phyloP scores from a whole-genome alignment of 2,329 filamentous ascomycete genomes.

The Chalaropsis ovoidea region DNA sequence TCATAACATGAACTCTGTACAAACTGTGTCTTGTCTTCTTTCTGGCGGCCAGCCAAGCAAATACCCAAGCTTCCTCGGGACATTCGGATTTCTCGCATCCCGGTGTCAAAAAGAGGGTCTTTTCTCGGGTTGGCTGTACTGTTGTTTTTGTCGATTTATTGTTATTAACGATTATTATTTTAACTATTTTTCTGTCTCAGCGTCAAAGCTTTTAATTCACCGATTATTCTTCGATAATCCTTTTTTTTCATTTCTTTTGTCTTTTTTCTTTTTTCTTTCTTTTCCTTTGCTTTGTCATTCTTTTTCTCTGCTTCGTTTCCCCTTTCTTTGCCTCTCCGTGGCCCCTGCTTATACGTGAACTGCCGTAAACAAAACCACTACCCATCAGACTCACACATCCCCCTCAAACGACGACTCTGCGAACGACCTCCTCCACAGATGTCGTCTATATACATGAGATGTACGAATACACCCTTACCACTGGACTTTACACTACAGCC shows the following conservation, averaged over 20 bases:
- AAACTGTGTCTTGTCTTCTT: not conserved
- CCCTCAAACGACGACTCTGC: too few species aligned
- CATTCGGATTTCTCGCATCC: slow-evolving; percentile 12
- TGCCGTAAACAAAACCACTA: not conserved
- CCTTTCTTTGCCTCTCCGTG: not conserved
- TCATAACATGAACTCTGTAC: not conserved
- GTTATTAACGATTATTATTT: too few species aligned
- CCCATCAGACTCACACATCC: too few species aligned
- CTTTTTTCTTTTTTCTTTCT: not conserved
- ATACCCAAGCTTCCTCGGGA: slow-evolving; percentile 8
- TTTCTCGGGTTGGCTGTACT: not conserved
- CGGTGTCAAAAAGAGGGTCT: not conserved
- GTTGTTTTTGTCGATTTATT: too few species aligned
- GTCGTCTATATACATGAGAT: too few species aligned
- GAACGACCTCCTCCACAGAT: too few species aligned
- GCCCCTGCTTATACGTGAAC: not conserved
- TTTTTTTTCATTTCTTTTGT: not conserved
- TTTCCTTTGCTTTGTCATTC: not conserved
- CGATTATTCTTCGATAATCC: too few species aligned
- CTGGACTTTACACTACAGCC: too few species aligned
- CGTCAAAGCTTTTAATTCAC: not conserved
- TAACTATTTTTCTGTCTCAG: not conserved
- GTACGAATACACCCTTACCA: too few species aligned
- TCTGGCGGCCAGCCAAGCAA: not conserved
- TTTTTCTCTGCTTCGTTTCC: too few species aligned